Base-by-base conservation (phyloP, 2,329 filamentous ascomycete species). In the Fusarium clavum region DNA sequence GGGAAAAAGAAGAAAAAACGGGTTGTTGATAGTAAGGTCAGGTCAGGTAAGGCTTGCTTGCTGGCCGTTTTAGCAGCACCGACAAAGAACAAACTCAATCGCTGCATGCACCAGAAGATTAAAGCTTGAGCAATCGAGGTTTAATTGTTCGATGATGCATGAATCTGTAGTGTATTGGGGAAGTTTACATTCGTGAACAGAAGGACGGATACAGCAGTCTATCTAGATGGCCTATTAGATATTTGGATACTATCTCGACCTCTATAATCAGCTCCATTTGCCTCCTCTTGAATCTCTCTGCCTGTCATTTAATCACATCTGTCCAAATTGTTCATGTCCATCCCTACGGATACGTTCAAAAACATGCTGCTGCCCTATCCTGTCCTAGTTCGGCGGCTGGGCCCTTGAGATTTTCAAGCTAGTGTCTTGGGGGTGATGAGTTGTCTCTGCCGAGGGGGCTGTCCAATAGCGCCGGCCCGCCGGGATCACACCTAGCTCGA, bases 401-500 rank as follows among this genome's bases (percentile, higher is more conserved):
- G 51, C 44, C 63, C 63, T 61, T 59, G 32, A 59, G 64, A 52
- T 69, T 69, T 53, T 54, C 55, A 66, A 38, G 66, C 65, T 69
- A 69, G 66, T 61, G 55, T 43, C 55, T 64, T 52, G 29, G 43
- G 68, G 66, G 57, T 80, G 79, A 81, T 81, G 79, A 77, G 79
- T 71, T 81, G 79, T 79, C 79, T 79, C 57, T 80, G 78, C 79
- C 74, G 79, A 74, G 27, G 45, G 45, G 40, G 70, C 72, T 77
- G 71, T 66, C 79, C 79, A 81, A 81, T 81, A 68, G 73, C 67
- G 72, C 71, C 65, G 58, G 71, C 60, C 47, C 52, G 69, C 76
- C 70, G 69, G 72, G 77, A 77, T 75, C 71, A 65, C 64, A 72
- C 68, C 66, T 69, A 75, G 66, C 67, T 57, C 47, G 46, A 40